These are phyloP conservation scores for Fusarium heterosporum DNA, from an alignment of 2,329 filamentous ascomycete species.

Conservation along the genomic window DNA sequence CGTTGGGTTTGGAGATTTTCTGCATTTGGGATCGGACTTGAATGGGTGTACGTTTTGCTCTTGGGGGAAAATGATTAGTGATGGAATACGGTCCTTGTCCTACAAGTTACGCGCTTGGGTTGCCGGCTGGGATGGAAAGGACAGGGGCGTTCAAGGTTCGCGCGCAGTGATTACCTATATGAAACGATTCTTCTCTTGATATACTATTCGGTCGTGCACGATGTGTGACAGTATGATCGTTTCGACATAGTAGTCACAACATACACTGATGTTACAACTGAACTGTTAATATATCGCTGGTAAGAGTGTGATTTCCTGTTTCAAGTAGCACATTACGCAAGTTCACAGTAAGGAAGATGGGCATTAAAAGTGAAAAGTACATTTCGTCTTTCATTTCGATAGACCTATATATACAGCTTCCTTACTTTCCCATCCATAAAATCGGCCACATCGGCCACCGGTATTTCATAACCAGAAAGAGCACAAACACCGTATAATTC, in stretches of 20 bases:
- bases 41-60: constrained; percentile 6
- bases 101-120: constrained; percentile 2
- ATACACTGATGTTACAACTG: neutral
- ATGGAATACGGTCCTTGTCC: constrained; percentile 16
- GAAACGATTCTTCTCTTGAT: constrained; percentile 13
- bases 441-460: constrained; percentile 7
- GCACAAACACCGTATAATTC: constrained; percentile 12
- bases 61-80: neutral
- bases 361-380: neutral
- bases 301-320: neutral
- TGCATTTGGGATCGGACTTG: constrained; percentile 10
- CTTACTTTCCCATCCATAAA: constrained; percentile 5
- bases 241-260: neutral
- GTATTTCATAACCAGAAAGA: constrained; percentile 22
- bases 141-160: constrained; percentile 21
- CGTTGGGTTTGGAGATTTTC: constrained; percentile 12
- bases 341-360: neutral
- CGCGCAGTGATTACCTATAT: constrained; percentile 20
- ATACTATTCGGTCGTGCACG: neutral
- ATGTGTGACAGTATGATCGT: neutral
- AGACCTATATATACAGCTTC: constrained; percentile 21
- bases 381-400: constrained; percentile 5
- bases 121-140: neutral
- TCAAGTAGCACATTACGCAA: neutral
- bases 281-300: neutral